These are phyloP conservation scores for Cinnamomum chago DNA, from an alignment of 164 flowering plant species.

Conservation along the genomic window DNA sequence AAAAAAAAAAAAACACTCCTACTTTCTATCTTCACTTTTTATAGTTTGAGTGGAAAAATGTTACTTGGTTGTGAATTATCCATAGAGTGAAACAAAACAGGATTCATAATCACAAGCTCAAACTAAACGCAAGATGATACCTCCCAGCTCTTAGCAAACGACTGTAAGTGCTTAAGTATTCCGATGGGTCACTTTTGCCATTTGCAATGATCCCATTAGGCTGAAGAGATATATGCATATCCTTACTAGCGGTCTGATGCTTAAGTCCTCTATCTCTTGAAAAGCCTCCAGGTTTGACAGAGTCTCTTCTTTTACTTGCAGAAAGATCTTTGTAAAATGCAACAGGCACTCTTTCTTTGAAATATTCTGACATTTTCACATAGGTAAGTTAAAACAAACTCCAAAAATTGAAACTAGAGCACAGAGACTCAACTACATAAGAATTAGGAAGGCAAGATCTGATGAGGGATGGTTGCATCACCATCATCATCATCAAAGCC, in stretches of 20 bases:
- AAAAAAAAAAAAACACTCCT: neutral
- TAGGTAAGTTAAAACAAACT: constrained; percentile 1
- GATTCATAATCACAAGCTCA: neutral
- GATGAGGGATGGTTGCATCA: too few species aligned
- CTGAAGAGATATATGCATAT: constrained; percentile 11
- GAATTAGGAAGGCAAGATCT: too few species aligned
- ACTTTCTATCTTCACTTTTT: neutral
- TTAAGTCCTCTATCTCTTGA: constrained; percentile 19
- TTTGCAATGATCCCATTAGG: constrained; percentile 28
- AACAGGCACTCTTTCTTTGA: constrained; percentile 21
- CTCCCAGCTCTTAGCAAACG: constrained; percentile 61
- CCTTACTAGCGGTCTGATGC: constrained; percentile 12
- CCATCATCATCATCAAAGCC: too few species aligned
- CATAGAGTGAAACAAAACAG: constrained; percentile 1
- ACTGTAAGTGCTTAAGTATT: constrained; percentile 42
- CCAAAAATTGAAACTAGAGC: neutral
- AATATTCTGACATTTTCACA: constrained; percentile 28
- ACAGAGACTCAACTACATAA: neutral
- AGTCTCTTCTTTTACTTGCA: constrained; percentile 21
- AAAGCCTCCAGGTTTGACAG: constrained; percentile 21
- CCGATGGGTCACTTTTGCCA: constrained; percentile 21
- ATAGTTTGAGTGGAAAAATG: neutral
- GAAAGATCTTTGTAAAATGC: constrained; percentile 27
- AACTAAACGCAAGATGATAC: constrained; percentile 27
- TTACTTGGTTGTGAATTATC: neutral